A percentile compares a stretch with the other conserved stretches of the same genome.
These are phyloP conservation scores for Closterium sp. DNA, from an alignment of 139 green algal genomes.

Conservation along the genomic window DNA sequence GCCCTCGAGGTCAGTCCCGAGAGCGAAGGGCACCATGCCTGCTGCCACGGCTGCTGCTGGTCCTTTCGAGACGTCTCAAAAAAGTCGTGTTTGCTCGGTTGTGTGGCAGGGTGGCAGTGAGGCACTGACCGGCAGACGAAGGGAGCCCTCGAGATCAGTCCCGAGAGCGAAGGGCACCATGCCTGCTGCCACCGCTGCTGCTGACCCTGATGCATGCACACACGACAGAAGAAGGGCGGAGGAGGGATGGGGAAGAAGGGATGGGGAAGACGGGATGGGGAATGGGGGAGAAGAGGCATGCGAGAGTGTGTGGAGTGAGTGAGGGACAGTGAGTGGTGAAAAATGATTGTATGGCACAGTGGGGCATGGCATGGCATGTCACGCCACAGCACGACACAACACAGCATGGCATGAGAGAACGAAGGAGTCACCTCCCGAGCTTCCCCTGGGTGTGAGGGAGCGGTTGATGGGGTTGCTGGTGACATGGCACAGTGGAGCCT, in stretches of 20 bases:
- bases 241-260: background rate
- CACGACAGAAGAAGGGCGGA: background rate
- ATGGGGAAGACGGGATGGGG: background rate
- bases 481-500: background rate
- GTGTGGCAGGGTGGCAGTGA: background rate
- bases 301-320: too few relatives aligned
- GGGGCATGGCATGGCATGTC: background rate
- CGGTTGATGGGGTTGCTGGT: conserved; percentile 11
- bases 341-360: background rate
- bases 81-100: too few relatives aligned
- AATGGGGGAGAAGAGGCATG: too few relatives aligned
- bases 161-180: conserved; percentile 27
- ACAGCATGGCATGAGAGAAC: background rate
- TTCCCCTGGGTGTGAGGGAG: conserved; percentile 11
- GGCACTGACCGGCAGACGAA: conserved; percentile 19
- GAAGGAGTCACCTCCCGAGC: conserved; percentile 5
- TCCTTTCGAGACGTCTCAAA: too few relatives aligned
- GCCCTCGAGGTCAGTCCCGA: conserved; percentile 17
- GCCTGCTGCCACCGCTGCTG: conserved; percentile 20
- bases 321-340: background rate
- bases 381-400: background rate
- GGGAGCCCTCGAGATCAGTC: conserved; percentile 8
- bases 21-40: conserved; percentile 23
- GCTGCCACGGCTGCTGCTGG: conserved; percentile 15
- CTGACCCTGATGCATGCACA: background rate